These are phyloP conservation scores for Clarireedia hainanense DNA, from an alignment of 2,329 filamentous ascomycete genomes.

Conservation along the genomic window DNA sequence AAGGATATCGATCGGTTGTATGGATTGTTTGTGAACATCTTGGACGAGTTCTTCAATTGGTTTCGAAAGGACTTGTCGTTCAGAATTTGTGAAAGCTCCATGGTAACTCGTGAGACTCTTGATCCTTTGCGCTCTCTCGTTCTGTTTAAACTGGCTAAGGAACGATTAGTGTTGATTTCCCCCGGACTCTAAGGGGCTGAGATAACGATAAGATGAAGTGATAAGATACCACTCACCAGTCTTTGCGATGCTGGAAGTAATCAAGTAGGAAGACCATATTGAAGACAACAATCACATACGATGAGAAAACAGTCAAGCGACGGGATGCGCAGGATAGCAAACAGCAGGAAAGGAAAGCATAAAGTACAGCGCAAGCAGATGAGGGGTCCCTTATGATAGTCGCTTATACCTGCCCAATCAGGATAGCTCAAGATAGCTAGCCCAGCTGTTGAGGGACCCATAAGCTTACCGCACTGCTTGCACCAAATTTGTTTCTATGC, in stretches of 20 bases:
- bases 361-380: slow-evolving; percentile 1
- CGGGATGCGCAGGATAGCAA: not conserved
- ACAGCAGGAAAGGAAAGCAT: not conserved
- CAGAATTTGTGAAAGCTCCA: slow-evolving; percentile 52
- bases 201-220: slow-evolving; percentile 3
- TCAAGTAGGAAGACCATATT: slow-evolving; percentile 28
- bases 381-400: slow-evolving; percentile 10
- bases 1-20: slow-evolving; percentile 66
- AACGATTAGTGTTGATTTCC: slow-evolving; percentile 24
- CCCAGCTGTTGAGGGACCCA: not conserved
- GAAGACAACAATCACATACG: not conserved
- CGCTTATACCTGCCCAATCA: slow-evolving; percentile 19
- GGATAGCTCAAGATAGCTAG: not conserved
- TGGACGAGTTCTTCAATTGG: slow-evolving; percentile 73
- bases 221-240: slow-evolving; percentile 23
- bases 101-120: slow-evolving; percentile 59
- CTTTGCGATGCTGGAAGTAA: slow-evolving; percentile 28
- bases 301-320: not conserved
- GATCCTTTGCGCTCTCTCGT: slow-evolving; percentile 64
- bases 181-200: not conserved
- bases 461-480: too few relatives aligned
- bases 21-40: slow-evolving; percentile 62
- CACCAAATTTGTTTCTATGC: not conserved
- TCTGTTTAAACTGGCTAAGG: slow-evolving; percentile 67
- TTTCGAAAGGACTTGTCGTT: slow-evolving; percentile 60